phyloP scores from a whole-genome alignment of 768 basidiomycete genomes.

The Rhodosporidiobolus odoratus region DNA sequence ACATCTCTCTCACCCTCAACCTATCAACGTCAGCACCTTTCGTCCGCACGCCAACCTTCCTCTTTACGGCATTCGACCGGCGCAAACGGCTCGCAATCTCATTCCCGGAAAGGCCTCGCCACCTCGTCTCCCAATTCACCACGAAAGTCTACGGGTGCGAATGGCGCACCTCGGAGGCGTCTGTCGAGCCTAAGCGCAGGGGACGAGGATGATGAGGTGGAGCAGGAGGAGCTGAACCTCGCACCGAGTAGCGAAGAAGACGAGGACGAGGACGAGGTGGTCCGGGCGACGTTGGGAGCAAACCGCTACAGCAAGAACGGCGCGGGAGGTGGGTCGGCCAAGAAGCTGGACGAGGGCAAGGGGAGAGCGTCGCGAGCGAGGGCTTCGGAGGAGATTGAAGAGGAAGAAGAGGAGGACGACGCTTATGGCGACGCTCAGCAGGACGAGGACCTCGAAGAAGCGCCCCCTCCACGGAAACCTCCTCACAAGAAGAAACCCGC shows the following conservation, averaged over 20 bases:
- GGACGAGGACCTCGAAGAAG: constrained; percentile 17
- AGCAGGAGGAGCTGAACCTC: not conserved
- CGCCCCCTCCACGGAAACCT: not conserved
- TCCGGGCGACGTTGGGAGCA: not conserved
- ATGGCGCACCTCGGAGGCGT: not conserved
- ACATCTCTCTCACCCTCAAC: constrained; percentile 9
- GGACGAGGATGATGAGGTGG: not conserved
- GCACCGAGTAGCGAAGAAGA: constrained; percentile 7
- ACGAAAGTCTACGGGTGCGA: not conserved
- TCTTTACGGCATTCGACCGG: constrained; percentile 21
- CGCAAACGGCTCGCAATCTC: constrained; percentile 5
- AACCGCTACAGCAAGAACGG: not conserved
- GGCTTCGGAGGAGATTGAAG: not conserved
- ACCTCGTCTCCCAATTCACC: not conserved
- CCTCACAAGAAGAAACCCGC: not conserved
- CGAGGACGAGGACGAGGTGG: constrained; percentile 19
- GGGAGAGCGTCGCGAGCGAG: constrained; percentile 2
- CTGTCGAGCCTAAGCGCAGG: constrained; percentile 13
- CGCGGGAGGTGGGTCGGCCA: constrained; percentile 3
- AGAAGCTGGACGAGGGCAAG: constrained; percentile 19
- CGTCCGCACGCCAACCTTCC: constrained; percentile 12
- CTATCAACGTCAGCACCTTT: constrained; percentile 9
- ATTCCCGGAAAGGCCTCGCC: constrained; percentile 4
- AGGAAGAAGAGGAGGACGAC: constrained; percentile 9
- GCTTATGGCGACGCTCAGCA: constrained; percentile 12